phyloP scores from a whole-genome alignment of 208 protist genomes.

The Phytomonas sp. region DNA sequence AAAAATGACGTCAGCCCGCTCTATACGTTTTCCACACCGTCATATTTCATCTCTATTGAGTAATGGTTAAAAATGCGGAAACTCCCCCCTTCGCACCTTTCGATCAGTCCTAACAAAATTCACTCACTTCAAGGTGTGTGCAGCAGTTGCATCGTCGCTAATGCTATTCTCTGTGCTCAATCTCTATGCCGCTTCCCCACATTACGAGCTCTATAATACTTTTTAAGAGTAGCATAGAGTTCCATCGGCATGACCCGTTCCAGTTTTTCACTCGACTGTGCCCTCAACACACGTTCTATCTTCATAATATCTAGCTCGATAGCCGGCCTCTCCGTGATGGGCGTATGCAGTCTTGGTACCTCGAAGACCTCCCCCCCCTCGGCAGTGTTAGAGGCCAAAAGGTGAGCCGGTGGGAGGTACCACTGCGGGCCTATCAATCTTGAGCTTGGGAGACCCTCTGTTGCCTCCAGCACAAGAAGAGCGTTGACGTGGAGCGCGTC shows the following conservation, averaged over 20 bases:
- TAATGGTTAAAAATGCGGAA: neutral
- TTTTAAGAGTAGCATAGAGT: neutral
- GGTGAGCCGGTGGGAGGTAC: conserved; percentile 9
- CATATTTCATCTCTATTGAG: neutral
- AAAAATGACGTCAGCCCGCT: neutral
- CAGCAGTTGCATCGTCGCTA: neutral
- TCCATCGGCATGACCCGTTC: neutral
- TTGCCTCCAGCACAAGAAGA: conserved; percentile 28
- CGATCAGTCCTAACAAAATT: neutral
- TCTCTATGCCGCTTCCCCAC: neutral
- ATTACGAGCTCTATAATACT: neutral
- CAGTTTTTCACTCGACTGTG: neutral
- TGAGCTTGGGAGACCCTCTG: conserved; percentile 12
- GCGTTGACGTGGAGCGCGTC: conserved; percentile 54
- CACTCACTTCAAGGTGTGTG: neutral
- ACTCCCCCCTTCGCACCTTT: neutral
- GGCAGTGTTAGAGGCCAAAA: neutral
- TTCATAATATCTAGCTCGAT: neutral
- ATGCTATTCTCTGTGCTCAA: neutral
- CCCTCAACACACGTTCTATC: neutral
- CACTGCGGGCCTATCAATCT: conserved; percentile 11
- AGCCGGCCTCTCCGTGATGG: neutral
- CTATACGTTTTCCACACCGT: neutral
- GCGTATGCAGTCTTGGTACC: conserved; percentile 5
- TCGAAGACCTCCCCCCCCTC: conserved; percentile 7